Evolutionary conservation across 345 rosid genomes (phyloP), one percentile per base, ranked within the genome.

Genomic region (Microcos paniculata): DNA sequence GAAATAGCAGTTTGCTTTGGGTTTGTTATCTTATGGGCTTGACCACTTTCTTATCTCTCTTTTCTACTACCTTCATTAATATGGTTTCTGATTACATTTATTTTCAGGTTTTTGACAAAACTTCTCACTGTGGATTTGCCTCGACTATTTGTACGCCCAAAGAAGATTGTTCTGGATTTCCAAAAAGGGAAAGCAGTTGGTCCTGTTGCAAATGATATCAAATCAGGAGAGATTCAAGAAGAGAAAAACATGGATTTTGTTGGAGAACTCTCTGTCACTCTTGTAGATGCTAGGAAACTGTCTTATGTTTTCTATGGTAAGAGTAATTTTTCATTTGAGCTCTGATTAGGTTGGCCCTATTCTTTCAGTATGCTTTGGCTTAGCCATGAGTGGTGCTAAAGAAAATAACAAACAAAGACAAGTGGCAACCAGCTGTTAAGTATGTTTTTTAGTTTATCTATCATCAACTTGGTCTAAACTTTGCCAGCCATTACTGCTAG

Each of bases 151-250:
- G 98, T 93, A 72, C 97, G 97, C 40, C 99, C 99, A 74, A 93
- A 93, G 86, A 96, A 93, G 90, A 96, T 96, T 79, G 97, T 96
- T 75, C 85, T 96, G 87, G 99, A 96, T 88, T 96, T 93, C 77
- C 94, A 92, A 62, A 92, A 92, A 77, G 99, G 97, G 72, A 90
- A 86, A 81, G 94, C 98, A 58, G 99, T 96, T 80, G 98, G 98
- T 28, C 99, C 97, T 62, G 81, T 92, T 57, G 71, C 89, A 70
- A 86, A 78, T 78, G 92, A 87, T 82, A 76, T 88, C 70, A 88
- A 81, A 85, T 81, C 97, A 61, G 91, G 92, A 82, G 99, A 92
- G 82, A 80, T 88, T 74, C 98, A 90, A 87, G 97, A 91, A 83
- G 94, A 93, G 73, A 76, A 66, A 66, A 92, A 93, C 85, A 89